A percentile compares a stretch with the other conserved stretches of the same genome.
These are phyloP conservation scores for Alternaria sp. DNA, from an alignment of 2,329 filamentous ascomycete species.

Conservation along the genomic window DNA sequence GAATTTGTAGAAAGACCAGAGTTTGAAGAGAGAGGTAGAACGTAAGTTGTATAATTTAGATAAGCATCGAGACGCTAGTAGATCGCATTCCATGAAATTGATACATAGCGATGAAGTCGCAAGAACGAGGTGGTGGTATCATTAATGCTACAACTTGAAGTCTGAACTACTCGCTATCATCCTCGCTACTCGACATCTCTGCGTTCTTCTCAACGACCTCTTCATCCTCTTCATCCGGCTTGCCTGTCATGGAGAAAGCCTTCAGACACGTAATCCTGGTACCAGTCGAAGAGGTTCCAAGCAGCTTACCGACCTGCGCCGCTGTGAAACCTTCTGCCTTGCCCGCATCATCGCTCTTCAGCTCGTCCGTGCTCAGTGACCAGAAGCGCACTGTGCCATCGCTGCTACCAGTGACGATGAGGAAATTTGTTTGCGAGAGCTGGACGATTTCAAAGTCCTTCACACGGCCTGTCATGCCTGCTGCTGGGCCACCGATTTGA, in stretches of 20 bases:
- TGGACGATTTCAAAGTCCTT: slow-evolving; percentile 83
- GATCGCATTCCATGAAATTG: background rate
- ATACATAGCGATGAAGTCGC: background rate
- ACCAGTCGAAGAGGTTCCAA: slow-evolving; percentile 82
- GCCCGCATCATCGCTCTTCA: slow-evolving; percentile 21
- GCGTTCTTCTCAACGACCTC: slow-evolving; percentile 27
- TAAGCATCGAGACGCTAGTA: background rate
- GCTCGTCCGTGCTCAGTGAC: slow-evolving; percentile 56
- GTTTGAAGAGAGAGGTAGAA: background rate
- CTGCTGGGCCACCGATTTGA: slow-evolving; percentile 77
- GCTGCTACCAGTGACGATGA: slow-evolving; percentile 77
- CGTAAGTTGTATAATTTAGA: background rate
- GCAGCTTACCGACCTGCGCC: slow-evolving; percentile 66
- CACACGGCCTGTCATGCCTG: slow-evolving; percentile 72
- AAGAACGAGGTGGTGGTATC: slow-evolving; percentile 18
- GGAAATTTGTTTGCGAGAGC: slow-evolving; percentile 50
- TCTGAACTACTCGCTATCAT: slow-evolving; percentile 27
- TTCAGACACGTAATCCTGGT: slow-evolving; percentile 89
- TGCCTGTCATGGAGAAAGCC: slow-evolving; percentile 79
- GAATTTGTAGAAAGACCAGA: slow-evolving; percentile 59
- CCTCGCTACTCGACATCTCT: slow-evolving; percentile 27
- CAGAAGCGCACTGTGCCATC: slow-evolving; percentile 86
- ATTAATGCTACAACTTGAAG: slow-evolving; percentile 3
- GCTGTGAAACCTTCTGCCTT: slow-evolving; percentile 34
- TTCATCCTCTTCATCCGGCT: slow-evolving; percentile 32